A percentile compares a stretch with the other conserved stretches of the same genome.
Conservation (phyloP, 805 yeast genomes). For the Torulaspora maleeae region DNA sequence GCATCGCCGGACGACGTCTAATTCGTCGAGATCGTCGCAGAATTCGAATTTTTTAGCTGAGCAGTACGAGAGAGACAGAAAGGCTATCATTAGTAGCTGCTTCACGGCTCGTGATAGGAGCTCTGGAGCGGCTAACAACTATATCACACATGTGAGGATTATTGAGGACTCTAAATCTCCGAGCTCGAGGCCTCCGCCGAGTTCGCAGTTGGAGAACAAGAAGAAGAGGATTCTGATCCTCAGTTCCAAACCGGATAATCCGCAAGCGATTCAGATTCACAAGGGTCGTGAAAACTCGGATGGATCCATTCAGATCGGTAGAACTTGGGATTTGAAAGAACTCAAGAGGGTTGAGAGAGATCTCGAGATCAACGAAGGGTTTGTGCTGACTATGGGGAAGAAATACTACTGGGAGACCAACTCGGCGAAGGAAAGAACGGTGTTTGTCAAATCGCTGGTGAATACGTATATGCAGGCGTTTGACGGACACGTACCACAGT, state of each 20-base stretch:
- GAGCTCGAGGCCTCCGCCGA: slow-evolving; percentile 59
- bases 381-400: slow-evolving; percentile 60
- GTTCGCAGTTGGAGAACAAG: slow-evolving; percentile 43
- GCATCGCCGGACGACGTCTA: slow-evolving; percentile 35
- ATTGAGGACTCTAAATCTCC: slow-evolving; percentile 73
- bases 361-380: slow-evolving; percentile 48
- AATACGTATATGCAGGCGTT: slow-evolving; percentile 53
- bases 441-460: slow-evolving; percentile 50
- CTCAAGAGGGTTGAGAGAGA: slow-evolving; percentile 55
- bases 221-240: slow-evolving; percentile 55
- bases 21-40: slow-evolving; percentile 33
- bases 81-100: slow-evolving; percentile 44
- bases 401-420: slow-evolving; percentile 79
- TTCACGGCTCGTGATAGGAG: slow-evolving; percentile 45
- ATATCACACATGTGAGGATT: slow-evolving; percentile 71
- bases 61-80: slow-evolving; percentile 55
- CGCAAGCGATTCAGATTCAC: slow-evolving; percentile 68
- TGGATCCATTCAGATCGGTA: slow-evolving; percentile 78
- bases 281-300: slow-evolving; percentile 80
- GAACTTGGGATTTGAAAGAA: slow-evolving; percentile 85
- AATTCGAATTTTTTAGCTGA: slow-evolving; percentile 42
- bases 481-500: slow-evolving; percentile 49
- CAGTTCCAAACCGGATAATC: slow-evolving; percentile 51
- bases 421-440: slow-evolving; percentile 52
- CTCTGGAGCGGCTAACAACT: slow-evolving; percentile 47